Percentiles rank a stretch among this genome's conserved stretches.
These are phyloP conservation scores for Cryptococcus sp. DNA, from an alignment of 1,284 basidiomycete genomes.

Conservation along the genomic window DNA sequence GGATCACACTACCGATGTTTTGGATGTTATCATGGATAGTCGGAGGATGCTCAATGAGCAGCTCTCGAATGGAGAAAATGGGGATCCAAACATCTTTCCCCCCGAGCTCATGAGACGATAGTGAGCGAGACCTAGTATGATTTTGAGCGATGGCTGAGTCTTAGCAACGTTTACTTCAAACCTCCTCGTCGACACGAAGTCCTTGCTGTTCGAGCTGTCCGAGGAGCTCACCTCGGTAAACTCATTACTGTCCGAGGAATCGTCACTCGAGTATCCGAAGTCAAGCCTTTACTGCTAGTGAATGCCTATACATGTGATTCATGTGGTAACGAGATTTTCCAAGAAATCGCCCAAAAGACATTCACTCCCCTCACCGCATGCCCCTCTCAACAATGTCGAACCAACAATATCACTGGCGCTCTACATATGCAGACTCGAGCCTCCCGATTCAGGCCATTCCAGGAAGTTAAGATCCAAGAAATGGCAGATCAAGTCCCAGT, in stretches of 20 bases:
- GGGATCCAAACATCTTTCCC: slow-evolving; percentile 61
- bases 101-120: slow-evolving; percentile 88
- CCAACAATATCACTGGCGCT: slow-evolving; percentile 83
- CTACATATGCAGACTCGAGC: slow-evolving; percentile 97
- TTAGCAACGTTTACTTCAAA: slow-evolving; percentile 87
- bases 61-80: slow-evolving; percentile 53
- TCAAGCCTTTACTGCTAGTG: slow-evolving; percentile 93
- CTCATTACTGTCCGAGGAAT: slow-evolving; percentile 96
- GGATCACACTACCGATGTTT: slow-evolving; percentile 80
- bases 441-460: slow-evolving; percentile 95
- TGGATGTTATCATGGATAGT: slow-evolving; percentile 92
- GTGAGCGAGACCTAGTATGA: slow-evolving; percentile 55
- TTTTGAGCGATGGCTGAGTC: not conserved
- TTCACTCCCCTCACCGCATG: slow-evolving; percentile 88
- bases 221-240: slow-evolving; percentile 77
- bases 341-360: slow-evolving; percentile 90
- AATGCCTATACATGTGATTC: slow-evolving; percentile 99
- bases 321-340: slow-evolving; percentile 97
- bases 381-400: slow-evolving; percentile 76
- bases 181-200: slow-evolving; percentile 64
- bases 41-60: slow-evolving; percentile 79
- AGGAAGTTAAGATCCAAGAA: slow-evolving; percentile 98
- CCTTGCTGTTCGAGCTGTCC: slow-evolving; percentile 87
- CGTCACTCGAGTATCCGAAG: slow-evolving; percentile 96
- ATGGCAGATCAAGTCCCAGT: slow-evolving; percentile 99